These are phyloP conservation scores for Firmiana major DNA, from an alignment of 345 rosid species.

Conservation along the genomic window DNA sequence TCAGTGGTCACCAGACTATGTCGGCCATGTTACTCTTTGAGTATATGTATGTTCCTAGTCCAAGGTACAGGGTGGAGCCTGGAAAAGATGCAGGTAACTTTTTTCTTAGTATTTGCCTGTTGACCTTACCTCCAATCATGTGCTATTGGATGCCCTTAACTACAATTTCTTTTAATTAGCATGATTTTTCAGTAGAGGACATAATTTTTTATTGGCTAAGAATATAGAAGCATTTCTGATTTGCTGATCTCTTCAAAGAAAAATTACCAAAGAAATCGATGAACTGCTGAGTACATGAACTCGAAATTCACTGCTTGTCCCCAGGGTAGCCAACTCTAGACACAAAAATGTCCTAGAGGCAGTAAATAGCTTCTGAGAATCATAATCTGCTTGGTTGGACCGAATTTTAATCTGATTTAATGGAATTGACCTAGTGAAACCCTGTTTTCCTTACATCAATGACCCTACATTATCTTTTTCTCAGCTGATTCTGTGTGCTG, in stretches of 20 bases:
- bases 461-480: neutral
- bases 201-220: neutral
- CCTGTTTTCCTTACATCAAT: neutral
- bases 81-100: conserved; percentile 38
- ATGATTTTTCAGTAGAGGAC: neutral
- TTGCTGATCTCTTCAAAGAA: neutral
- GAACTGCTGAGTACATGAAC: neutral
- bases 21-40: conserved; percentile 27
- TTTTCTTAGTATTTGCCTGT: neutral
- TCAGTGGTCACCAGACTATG: conserved; percentile 12
- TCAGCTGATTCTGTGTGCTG: conserved; percentile 28
- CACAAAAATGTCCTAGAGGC: neutral
- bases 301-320: neutral
- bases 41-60: conserved; percentile 23
- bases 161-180: neutral
- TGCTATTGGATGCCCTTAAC: neutral
- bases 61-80: conserved; percentile 23
- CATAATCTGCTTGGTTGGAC: neutral
- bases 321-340: neutral
- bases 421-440: neutral
- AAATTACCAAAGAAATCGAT: neutral
- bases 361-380: neutral
- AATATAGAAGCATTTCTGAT: neutral
- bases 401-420: neutral
- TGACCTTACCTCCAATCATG: neutral